Conservation (phyloP, 1,284 basidiomycete genomes). For the Papiliotrema fonsecae region DNA sequence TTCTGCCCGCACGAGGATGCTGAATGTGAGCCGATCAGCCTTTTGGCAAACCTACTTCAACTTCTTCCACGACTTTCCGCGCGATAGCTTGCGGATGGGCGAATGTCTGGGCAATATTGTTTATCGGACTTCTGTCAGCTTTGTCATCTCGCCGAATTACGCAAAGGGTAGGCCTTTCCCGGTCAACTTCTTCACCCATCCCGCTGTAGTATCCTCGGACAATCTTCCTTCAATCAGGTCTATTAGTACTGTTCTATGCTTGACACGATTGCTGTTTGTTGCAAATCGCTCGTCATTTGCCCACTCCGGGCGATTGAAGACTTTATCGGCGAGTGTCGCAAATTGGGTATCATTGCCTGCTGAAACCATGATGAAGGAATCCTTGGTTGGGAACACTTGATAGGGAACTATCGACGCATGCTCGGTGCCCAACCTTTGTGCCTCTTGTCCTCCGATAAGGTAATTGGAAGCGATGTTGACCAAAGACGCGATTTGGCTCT, state of each 20-base stretch:
- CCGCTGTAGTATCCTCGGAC: slow-evolving; percentile 56
- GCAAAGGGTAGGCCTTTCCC: slow-evolving; percentile 78
- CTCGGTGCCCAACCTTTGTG: slow-evolving; percentile 80
- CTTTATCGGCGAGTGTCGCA: slow-evolving; percentile 27
- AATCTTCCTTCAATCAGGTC: slow-evolving; percentile 63
- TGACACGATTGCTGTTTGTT: slow-evolving; percentile 71
- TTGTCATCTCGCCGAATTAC: slow-evolving; percentile 5
- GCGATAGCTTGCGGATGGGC: slow-evolving; percentile 80
- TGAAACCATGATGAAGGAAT: slow-evolving; percentile 90
- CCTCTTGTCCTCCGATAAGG: slow-evolving; percentile 80
- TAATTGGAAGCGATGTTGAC: slow-evolving; percentile 94
- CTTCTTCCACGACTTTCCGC: slow-evolving; percentile 57
- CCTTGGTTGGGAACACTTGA: slow-evolving; percentile 81
- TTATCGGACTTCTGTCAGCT: slow-evolving; percentile 63
- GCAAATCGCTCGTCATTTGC: slow-evolving; percentile 55
- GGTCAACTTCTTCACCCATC: slow-evolving; percentile 69
- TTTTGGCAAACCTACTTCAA: slow-evolving; percentile 52
- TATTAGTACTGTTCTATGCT: slow-evolving; percentile 69
- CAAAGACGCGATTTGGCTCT: slow-evolving; percentile 81
- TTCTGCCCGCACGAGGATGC: slow-evolving; percentile 72
- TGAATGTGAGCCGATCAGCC: slow-evolving; percentile 41
- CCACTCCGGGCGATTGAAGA: slow-evolving; percentile 42
- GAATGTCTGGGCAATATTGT: slow-evolving; percentile 85
- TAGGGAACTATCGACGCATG: slow-evolving; percentile 88
- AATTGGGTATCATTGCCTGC: slow-evolving; percentile 89